These are phyloP conservation scores for Solidago caesia DNA, from an alignment of 129 eudicot genomes.

Conservation along the genomic window DNA sequence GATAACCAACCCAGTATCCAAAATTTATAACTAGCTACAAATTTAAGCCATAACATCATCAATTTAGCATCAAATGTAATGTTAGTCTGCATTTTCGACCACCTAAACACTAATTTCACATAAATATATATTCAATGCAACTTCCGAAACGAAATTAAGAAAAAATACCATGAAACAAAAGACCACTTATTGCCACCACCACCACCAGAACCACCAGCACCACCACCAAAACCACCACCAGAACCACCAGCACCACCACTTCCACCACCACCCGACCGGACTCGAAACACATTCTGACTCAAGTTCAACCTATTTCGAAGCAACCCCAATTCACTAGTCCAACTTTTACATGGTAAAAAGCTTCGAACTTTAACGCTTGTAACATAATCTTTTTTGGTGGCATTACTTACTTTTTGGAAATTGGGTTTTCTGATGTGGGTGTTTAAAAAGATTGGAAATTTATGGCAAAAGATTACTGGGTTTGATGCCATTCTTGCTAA, in stretches of 20 bases:
- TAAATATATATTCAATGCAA: background rate
- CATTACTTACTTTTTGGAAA: slow-evolving; percentile 9
- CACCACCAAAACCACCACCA: slow-evolving; percentile 27
- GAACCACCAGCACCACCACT: slow-evolving; percentile 36
- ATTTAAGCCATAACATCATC: background rate
- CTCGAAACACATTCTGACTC: slow-evolving; percentile 27
- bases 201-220: slow-evolving; percentile 33
- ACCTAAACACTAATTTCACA: slow-evolving; percentile 6
- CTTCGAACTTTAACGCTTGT: slow-evolving; percentile 26
- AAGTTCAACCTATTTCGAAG: slow-evolving; percentile 25
- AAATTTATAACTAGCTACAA: background rate
- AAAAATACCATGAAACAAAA: slow-evolving; percentile 53
- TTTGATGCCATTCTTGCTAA: slow-evolving; percentile 38
- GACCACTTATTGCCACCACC: slow-evolving; percentile 53
- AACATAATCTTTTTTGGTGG: slow-evolving; percentile 12
- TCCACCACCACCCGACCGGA: slow-evolving; percentile 33
- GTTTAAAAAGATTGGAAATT: slow-evolving; percentile 36
- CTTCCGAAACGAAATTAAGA: background rate
- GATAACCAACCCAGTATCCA: background rate
- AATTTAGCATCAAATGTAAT: too few relatives aligned
- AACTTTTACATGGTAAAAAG: slow-evolving; percentile 22
- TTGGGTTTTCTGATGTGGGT: slow-evolving; percentile 21
- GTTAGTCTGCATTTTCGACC: background rate
- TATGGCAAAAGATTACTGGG: slow-evolving; percentile 29
- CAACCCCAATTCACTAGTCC: slow-evolving; percentile 25